Conservation (phyloP, 345 rosid genomes). For the Syzygium oleosum region DNA sequence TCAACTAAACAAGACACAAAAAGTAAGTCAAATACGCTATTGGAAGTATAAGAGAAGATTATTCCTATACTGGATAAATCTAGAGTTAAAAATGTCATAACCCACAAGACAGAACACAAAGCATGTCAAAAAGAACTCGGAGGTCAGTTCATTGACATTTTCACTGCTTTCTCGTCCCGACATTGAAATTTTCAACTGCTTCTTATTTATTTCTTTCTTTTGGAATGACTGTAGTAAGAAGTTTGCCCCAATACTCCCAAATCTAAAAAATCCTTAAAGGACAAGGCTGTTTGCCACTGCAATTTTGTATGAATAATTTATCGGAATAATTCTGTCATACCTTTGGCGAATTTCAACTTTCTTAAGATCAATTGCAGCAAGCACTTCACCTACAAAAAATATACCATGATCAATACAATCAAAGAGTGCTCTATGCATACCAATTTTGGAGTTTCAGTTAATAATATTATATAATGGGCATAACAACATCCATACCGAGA, state of each 20-base stretch:
- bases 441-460: background rate
- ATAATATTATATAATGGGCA: background rate
- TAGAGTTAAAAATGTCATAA: background rate
- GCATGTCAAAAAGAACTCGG: background rate
- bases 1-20: background rate
- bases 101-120: background rate
- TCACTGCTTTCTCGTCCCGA: background rate
- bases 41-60: background rate
- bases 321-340: conserved; percentile 19
- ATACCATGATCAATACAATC: background rate
- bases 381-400: conserved; percentile 52
- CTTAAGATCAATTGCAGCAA: conserved; percentile 76
- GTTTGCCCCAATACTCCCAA: background rate
- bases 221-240: background rate
- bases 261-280: background rate
- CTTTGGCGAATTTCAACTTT: conserved; percentile 92
- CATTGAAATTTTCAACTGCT: background rate
- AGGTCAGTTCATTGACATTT: background rate
- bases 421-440: background rate
- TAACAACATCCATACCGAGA: background rate
- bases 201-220: background rate
- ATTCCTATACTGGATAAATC: background rate
- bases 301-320: background rate
- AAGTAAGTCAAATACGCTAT: background rate
- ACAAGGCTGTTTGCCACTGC: background rate